Evolutionary conservation across 2,329 filamentous ascomycete genomes (phyloP).

Genomic region (Arthroderma uncinatum): DNA sequence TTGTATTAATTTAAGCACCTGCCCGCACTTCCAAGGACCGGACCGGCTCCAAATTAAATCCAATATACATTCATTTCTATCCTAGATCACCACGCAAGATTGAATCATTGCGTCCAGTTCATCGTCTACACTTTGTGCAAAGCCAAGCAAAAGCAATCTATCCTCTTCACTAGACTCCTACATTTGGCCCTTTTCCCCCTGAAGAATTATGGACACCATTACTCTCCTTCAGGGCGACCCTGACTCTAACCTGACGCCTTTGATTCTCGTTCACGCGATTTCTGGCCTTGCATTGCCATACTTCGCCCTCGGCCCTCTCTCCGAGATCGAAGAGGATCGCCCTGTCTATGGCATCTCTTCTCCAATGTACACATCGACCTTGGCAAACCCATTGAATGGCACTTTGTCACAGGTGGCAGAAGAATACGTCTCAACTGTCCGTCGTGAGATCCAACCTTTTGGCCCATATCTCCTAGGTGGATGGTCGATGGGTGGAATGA

Average conservation of each 20-base stretch:
- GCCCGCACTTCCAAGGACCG: background rate
- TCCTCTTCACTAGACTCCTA: background rate
- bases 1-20: conserved; percentile 7
- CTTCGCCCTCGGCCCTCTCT: conserved; percentile 16
- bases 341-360: conserved; percentile 19
- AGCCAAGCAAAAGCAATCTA: conserved; percentile 5
- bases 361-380: conserved; percentile 15
- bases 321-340: conserved; percentile 10
- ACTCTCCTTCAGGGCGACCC: conserved; percentile 17
- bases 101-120: conserved; percentile 3
- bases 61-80: conserved; percentile 7
- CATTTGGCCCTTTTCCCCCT: background rate
- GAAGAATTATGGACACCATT: conserved; percentile 14
- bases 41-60: conserved; percentile 6
- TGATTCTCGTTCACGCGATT: conserved; percentile 17
- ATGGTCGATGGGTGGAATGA: conserved; percentile 30
- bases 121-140: background rate
- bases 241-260: conserved; percentile 13
- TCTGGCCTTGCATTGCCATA: conserved; percentile 18
- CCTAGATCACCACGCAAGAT: conserved; percentile 1
- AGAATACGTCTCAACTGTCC: conserved; percentile 16
- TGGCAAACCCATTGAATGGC: conserved; percentile 12
- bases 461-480: conserved; percentile 32
- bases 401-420: conserved; percentile 15
- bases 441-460: conserved; percentile 22